Evolutionary conservation across 495 filamentous ascomycete genomes (phyloP).

Genomic region (Neurospora sp.): DNA sequence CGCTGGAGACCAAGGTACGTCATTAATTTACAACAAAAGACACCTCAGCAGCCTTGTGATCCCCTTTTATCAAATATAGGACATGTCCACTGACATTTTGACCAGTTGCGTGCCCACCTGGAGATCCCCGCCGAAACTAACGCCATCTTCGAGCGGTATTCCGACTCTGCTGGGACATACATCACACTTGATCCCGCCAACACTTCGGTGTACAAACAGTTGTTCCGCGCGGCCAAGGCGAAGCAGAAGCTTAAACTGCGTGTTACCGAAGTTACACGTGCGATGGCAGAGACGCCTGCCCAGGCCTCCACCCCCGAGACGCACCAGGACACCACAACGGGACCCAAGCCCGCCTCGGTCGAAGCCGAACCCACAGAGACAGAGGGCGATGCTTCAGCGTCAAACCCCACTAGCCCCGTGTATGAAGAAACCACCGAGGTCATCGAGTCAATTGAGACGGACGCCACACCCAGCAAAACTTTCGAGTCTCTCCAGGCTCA

Average conservation of each 20-base stretch:
- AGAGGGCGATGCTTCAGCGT: constrained; percentile 6
- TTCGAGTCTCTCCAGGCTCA: not conserved
- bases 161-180: constrained; percentile 79
- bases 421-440: constrained; percentile 5
- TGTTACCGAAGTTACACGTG: constrained; percentile 35
- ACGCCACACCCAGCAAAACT: not conserved
- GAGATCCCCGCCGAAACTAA: constrained; percentile 54
- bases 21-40: not conserved
- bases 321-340: constrained; percentile 1
- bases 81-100: constrained; percentile 12
- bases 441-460: constrained; percentile 2
- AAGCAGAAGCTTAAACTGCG: constrained; percentile 94
- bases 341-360: constrained; percentile 18
- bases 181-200: constrained; percentile 71
- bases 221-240: constrained; percentile 92
- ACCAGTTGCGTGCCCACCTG: constrained; percentile 66
- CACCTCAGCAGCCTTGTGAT: not conserved
- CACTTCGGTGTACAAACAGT: constrained; percentile 82
- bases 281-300: not conserved
- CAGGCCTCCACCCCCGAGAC: not conserved
- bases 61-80: not conserved
- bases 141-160: constrained; percentile 85
- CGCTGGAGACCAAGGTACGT: constrained; percentile 80
- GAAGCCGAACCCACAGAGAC: constrained; percentile 3
- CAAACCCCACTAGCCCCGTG: not conserved